phyloP scores from a whole-genome alignment of 805 yeast species.

The Priceomyces castillae region DNA sequence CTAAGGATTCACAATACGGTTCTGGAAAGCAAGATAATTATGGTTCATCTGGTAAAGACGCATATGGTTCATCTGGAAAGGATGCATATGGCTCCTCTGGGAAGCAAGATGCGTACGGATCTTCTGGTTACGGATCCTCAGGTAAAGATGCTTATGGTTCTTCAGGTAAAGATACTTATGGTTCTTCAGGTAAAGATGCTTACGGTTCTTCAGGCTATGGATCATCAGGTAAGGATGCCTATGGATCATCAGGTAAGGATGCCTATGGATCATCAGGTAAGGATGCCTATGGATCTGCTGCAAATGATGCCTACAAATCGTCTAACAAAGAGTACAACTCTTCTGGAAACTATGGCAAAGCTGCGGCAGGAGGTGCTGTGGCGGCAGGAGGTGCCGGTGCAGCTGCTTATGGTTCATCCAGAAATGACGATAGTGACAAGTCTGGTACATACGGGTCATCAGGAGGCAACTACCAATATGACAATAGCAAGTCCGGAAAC shows the following conservation, averaged over 20 bases:
- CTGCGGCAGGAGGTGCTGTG: constrained; percentile 1
- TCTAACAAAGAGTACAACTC: constrained; percentile 2
- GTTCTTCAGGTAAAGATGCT: constrained; percentile 9
- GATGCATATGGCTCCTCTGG: constrained; percentile 12
- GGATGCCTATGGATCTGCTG: constrained; percentile 10
- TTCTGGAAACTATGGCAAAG: not conserved
- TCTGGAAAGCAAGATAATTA: constrained; percentile 8
- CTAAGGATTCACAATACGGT: constrained; percentile 10
- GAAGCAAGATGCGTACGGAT: constrained; percentile 11
- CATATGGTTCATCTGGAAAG: constrained; percentile 13
- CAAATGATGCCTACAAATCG: constrained; percentile 4
- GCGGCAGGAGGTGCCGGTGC: constrained; percentile 4
- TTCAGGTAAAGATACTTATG: constrained; percentile 16
- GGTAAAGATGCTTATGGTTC: constrained; percentile 13
- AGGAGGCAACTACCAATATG: not conserved
- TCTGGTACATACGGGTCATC: not conserved
- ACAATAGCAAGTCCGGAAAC: not conserved
- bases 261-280: constrained; percentile 15
- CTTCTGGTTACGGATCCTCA: constrained; percentile 8
- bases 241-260: constrained; percentile 13
- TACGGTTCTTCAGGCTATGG: constrained; percentile 1
- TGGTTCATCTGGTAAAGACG: constrained; percentile 9
- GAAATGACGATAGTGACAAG: too few species aligned
- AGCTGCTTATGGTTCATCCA: constrained; percentile 4
- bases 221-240: constrained; percentile 6